These are phyloP conservation scores for Pelargonium hybrid DNA, from an alignment of 441 rosid species.

Conservation along the genomic window DNA sequence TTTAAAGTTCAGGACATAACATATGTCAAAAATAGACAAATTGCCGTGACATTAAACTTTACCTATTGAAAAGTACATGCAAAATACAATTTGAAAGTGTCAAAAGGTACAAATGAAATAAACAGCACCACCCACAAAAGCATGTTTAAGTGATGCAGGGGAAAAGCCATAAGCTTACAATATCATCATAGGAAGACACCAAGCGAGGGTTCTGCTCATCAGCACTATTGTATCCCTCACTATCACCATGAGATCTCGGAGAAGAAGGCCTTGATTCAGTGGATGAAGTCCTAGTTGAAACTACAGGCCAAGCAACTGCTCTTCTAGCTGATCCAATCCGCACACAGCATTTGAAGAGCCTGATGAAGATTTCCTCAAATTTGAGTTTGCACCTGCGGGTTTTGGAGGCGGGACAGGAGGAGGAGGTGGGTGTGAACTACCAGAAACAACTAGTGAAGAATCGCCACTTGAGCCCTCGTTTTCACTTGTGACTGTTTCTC, in stretches of 20 bases:
- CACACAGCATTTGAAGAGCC: slow-evolving; percentile 45
- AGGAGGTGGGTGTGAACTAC: slow-evolving; percentile 59
- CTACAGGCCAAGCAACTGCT: slow-evolving; percentile 63
- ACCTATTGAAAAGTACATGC: not conserved
- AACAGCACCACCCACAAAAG: too few species aligned
- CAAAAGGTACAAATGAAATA: not conserved
- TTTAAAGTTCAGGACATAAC: not conserved
- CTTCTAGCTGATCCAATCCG: slow-evolving; percentile 58
- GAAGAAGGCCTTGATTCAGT: slow-evolving; percentile 85
- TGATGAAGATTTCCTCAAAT: slow-evolving; percentile 34
- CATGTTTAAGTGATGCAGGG: too few species aligned
- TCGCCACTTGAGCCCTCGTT: slow-evolving; percentile 42
- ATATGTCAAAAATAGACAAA: not conserved
- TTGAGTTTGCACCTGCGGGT: slow-evolving; percentile 38
- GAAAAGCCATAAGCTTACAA: slow-evolving; percentile 34
- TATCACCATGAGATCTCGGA: slow-evolving; percentile 81
- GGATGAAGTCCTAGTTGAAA: slow-evolving; percentile 66
- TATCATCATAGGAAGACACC: slow-evolving; percentile 59
- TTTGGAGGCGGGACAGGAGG: slow-evolving; percentile 81
- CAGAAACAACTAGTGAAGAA: slow-evolving; percentile 25
- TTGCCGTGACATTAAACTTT: not conserved
- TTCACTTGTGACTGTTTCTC: slow-evolving; percentile 22
- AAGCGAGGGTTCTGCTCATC: slow-evolving; percentile 79
- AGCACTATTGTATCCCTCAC: slow-evolving; percentile 91
- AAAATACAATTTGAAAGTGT: not conserved